Conservation (phyloP, 2,329 filamentous ascomycete species). For the Raffaelea ambrosiae region DNA sequence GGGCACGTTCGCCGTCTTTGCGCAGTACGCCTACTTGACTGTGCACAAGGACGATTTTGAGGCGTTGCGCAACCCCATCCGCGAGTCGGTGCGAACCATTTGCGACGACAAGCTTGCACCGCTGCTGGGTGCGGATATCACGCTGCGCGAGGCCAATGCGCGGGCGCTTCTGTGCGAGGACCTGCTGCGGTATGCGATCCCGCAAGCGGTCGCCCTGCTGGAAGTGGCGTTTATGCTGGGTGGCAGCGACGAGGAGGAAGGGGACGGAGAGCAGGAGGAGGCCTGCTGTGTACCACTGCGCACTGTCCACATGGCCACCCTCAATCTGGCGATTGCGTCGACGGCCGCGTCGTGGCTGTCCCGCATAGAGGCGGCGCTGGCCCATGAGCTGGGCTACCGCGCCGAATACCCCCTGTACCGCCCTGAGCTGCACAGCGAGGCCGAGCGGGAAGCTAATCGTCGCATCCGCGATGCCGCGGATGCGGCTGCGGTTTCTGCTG, state of each 20-base stretch:
- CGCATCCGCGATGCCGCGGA: too few species aligned
- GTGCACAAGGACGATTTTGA: background rate
- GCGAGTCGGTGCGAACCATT: background rate
- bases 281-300: conserved; percentile 3
- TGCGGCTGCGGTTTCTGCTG: too few species aligned
- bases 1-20: background rate
- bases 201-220: conserved; percentile 4
- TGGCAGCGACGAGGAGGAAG: conserved; percentile 4
- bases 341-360: conserved; percentile 6
- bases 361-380: conserved; percentile 7
- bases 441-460: too few species aligned
- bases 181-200: conserved; percentile 7
- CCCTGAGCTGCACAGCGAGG: background rate
- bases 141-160: background rate
- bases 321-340: background rate
- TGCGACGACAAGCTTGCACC: conserved; percentile 2
- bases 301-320: background rate
- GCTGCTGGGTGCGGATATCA: background rate
- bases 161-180: conserved; percentile 9
- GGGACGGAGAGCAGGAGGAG: background rate
- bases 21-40: conserved; percentile 2
- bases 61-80: background rate
- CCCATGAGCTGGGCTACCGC: conserved; percentile 11
- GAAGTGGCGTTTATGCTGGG: conserved; percentile 6
- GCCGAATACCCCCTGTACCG: background rate